Conservation (phyloP, 2,329 filamentous ascomycete genomes). For the Elsinoe arachidis region DNA sequence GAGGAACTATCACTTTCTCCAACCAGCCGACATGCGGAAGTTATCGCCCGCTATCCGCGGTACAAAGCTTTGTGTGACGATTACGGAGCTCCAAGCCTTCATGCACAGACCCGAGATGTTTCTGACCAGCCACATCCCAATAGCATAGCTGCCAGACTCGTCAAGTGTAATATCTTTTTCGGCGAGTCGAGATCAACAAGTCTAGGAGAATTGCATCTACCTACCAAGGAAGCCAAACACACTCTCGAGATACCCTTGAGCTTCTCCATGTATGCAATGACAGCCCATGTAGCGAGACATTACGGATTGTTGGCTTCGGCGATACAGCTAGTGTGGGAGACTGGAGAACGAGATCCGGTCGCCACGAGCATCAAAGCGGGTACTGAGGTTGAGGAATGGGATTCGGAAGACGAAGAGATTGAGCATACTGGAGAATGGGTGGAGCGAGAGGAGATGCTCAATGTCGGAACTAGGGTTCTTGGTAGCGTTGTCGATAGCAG, state of each 20-base stretch:
- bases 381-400: constrained; percentile 30
- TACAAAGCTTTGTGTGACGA: constrained; percentile 65
- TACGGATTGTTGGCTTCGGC: constrained; percentile 57
- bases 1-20: constrained; percentile 59
- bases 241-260: constrained; percentile 57
- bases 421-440: constrained; percentile 49
- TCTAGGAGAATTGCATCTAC: constrained; percentile 15
- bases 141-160: constrained; percentile 71
- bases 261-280: constrained; percentile 72
- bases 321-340: constrained; percentile 73
- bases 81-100: constrained; percentile 63
- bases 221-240: constrained; percentile 16
- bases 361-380: constrained; percentile 46
- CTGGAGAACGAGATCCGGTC: constrained; percentile 80
- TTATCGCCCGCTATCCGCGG: constrained; percentile 59
- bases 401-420: constrained; percentile 32
- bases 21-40: constrained; percentile 42
- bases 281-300: constrained; percentile 65
- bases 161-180: constrained; percentile 54
- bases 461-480: constrained; percentile 69
- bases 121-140: constrained; percentile 52
- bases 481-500: constrained; percentile 73
- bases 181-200: constrained; percentile 18
- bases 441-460: constrained; percentile 69
- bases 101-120: constrained; percentile 30